These are phyloP conservation scores for Solanum rostratum DNA, from an alignment of 257 asterid genomes.

Conservation along the genomic window DNA sequence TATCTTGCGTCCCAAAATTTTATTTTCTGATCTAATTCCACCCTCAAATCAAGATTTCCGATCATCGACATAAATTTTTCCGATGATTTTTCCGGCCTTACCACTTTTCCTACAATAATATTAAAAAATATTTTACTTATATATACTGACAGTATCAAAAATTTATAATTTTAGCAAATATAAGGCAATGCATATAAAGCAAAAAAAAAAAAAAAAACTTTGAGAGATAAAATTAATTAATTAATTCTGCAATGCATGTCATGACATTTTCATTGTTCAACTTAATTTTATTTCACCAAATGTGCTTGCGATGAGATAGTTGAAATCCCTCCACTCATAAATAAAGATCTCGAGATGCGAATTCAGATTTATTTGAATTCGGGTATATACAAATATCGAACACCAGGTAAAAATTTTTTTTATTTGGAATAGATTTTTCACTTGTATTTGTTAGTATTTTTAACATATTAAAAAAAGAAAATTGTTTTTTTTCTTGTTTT, in stretches of 20 bases:
- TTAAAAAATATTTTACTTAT: neutral
- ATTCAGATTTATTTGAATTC: rapidly evolving
- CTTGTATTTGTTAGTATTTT: too few relatives aligned
- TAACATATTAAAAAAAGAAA: too few relatives aligned
- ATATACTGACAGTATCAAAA: neutral
- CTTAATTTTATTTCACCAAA: neutral
- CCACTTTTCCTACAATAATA: slow-evolving; percentile 31
- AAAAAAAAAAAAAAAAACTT: neutral
- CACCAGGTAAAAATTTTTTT: too few relatives aligned
- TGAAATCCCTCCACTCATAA: neutral
- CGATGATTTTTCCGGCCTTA: slow-evolving; percentile 40
- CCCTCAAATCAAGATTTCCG: slow-evolving; percentile 36
- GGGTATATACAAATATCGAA: too few relatives aligned
- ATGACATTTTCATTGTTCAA: neutral
- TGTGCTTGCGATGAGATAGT: neutral
- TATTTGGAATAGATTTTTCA: too few relatives aligned
- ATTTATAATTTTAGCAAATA: neutral
- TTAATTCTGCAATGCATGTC: neutral
- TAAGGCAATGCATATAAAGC: neutral
- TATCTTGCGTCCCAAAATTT: slow-evolving; percentile 4
- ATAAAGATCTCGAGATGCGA: rapidly evolving
- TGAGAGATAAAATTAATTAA: neutral
- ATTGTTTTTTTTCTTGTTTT: too few relatives aligned
- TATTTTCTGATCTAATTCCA: slow-evolving; percentile 20
- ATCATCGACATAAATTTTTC: slow-evolving; percentile 26